Evolutionary conservation across 192 early-diverging fungal genomes (phyloP), one percentile per base, ranked within the genome.

Genomic region (Rhizophagus sp.): DNA sequence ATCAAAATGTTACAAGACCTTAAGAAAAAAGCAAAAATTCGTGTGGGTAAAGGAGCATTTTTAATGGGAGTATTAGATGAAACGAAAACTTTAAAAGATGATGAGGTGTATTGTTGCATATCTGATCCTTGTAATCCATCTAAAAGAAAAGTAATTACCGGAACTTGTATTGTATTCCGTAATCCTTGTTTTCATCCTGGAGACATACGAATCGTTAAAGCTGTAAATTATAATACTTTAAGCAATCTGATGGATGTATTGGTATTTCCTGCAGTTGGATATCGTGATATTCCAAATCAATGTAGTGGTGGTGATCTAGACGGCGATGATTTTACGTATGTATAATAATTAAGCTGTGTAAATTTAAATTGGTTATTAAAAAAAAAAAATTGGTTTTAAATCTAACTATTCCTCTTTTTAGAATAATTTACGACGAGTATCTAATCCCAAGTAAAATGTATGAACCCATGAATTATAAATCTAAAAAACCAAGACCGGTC

Each of bases 281-380:
- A 85, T 7, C 87, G 95, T 9, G 90, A 91, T 73, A 84, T 94
- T 57, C 92, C 93, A 2, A 93, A 89, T 67, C 91, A 91, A 89
- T 92, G 94, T 74, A 88, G 88, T 75, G 95, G 95, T 62, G 95
- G 95, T 13, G 95, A 96, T 85, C 81, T 96, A 9, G 95, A 96
- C 76, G 95, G 95, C 25, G 95, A 96, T 84, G 88, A 89, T 76
- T 92, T 80, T 79, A 91, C 88, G 89, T 92, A 84, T 79, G 86
- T 68, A 33, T 0, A 12, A 47, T 47, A 10, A 57, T 5, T 2
- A 22, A 22, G 47, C 33, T 57, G 17, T 3, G 19, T 24, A 6
- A 41, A 1, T 57, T 24, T 30, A 5, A 27, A 1, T 57, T 30
- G 15, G 1, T 49, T 34, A 25, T 25, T 70, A 13, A 4, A 9